phyloP scores from a whole-genome alignment of 495 filamentous ascomycete genomes.

The Talaromyces thailandensis region DNA sequence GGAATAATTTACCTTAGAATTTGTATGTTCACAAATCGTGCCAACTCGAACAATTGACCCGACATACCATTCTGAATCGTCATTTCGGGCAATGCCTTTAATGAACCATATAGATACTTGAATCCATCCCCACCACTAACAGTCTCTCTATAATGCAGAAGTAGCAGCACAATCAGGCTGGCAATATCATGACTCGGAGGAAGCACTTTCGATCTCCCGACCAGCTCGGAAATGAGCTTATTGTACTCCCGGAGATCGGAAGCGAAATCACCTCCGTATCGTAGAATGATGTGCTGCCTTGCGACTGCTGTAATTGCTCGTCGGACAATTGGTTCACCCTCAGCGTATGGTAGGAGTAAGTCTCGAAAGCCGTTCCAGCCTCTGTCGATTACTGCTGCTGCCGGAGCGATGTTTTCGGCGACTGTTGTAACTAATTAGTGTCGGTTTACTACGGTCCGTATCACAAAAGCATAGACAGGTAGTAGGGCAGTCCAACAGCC shows the following conservation, averaged over 20 bases:
- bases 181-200: background rate
- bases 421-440: too few species aligned
- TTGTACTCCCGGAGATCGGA: background rate
- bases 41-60: background rate
- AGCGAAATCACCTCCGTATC: background rate
- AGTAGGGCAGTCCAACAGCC: too few species aligned
- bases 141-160: background rate
- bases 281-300: constrained; percentile 1
- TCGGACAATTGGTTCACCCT: constrained; percentile 3
- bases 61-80: background rate
- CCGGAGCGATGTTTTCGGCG: constrained; percentile 6
- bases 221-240: background rate
- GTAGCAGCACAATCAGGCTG: background rate
- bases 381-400: constrained; percentile 11
- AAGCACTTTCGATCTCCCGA: background rate
- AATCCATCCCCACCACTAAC: background rate
- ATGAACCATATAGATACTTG: background rate
- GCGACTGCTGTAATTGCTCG: constrained; percentile 2
- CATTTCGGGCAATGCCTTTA: background rate
- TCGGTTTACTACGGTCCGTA: too few species aligned
- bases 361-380: constrained; percentile 10
- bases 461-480: too few species aligned
- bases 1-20: background rate
- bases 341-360: constrained; percentile 9
- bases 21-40: background rate